These are phyloP conservation scores for Flaveria ramosissima DNA, from an alignment of 129 eudicot species.

Conservation along the genomic window DNA sequence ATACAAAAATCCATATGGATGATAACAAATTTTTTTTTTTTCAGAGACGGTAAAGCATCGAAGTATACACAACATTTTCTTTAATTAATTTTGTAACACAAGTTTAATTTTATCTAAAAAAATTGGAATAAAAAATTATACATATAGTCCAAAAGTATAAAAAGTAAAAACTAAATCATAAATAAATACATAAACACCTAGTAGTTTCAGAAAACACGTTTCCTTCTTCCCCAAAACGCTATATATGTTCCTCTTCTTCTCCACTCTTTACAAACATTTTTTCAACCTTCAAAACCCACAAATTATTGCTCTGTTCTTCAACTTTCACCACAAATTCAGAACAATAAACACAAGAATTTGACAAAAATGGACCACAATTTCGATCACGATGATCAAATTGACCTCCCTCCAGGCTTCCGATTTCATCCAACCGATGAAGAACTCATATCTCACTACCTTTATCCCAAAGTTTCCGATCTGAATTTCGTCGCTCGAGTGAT, in stretches of 20 bases:
- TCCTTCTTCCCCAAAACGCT: slow-evolving; percentile 47
- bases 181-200: slow-evolving; percentile 28
- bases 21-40: too few species aligned
- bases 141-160: not conserved
- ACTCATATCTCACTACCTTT: slow-evolving; percentile 73
- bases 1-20: too few species aligned
- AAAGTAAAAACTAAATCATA: slow-evolving; percentile 1
- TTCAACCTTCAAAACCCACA: slow-evolving; percentile 26
- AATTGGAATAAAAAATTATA: not conserved
- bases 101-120: not conserved
- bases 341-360: not conserved
- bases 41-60: too few species aligned
- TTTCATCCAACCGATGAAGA: slow-evolving; percentile 90
- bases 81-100: not conserved
- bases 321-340: not conserved
- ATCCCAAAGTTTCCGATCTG: slow-evolving; percentile 54
- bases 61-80: too few species aligned
- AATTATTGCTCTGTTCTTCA: slow-evolving; percentile 25
- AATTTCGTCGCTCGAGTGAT: slow-evolving; percentile 54
- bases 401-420: slow-evolving; percentile 83
- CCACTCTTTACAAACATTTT: slow-evolving; percentile 26
- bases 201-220: slow-evolving; percentile 49
- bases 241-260: slow-evolving; percentile 57
- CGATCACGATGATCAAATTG: slow-evolving; percentile 47
- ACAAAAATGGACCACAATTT: slow-evolving; percentile 23